These are phyloP conservation scores for Puccinia coronata DNA, from an alignment of 1,284 basidiomycete species.

Conservation along the genomic window DNA sequence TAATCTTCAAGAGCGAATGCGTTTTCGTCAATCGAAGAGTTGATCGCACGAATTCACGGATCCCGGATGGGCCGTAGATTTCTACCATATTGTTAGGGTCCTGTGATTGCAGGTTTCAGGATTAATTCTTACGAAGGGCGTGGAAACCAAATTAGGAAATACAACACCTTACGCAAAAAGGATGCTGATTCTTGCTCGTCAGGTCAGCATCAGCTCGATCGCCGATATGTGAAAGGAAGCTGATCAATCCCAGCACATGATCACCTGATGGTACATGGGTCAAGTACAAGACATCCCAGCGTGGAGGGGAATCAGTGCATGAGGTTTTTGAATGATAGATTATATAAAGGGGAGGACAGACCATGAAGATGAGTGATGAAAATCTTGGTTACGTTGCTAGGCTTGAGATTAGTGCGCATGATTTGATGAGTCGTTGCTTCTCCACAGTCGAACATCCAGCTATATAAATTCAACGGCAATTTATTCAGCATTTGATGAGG, in stretches of 20 bases:
- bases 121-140: not conserved
- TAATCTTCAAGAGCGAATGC: constrained; percentile 69
- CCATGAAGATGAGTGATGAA: constrained; percentile 49
- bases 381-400: constrained; percentile 46
- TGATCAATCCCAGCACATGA: constrained; percentile 46
- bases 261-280: constrained; percentile 1
- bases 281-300: not conserved
- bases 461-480: not conserved
- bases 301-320: not conserved
- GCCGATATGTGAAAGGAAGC: constrained; percentile 47
- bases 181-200: constrained; percentile 40
- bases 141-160: constrained; percentile 13
- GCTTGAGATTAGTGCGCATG: constrained; percentile 42
- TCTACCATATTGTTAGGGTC: constrained; percentile 63
- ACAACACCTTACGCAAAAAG: constrained; percentile 46
- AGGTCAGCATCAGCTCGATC: constrained; percentile 44
- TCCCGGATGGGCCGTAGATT: constrained; percentile 78
- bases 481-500: not conserved
- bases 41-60: constrained; percentile 75
- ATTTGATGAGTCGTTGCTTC: constrained; percentile 49
- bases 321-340: not conserved
- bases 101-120: not conserved
- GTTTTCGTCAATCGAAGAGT: constrained; percentile 72
- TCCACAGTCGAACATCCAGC: constrained; percentile 49
- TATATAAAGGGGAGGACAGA: not conserved